Base-by-base conservation (phyloP, 768 basidiomycete species). In the Boletus reticulatus region DNA sequence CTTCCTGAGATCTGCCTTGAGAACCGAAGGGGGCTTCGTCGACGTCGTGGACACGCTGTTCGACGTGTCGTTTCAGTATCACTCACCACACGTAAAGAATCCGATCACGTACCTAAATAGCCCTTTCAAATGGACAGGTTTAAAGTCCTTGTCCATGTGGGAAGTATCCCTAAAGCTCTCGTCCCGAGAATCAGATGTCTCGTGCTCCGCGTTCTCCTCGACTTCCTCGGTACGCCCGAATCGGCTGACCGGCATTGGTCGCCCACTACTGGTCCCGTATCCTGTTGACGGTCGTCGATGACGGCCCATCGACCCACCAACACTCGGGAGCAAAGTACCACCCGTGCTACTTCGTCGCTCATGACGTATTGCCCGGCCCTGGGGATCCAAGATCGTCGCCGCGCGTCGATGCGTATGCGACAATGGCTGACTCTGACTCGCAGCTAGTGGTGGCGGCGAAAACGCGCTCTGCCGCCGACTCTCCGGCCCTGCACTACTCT, bases 81-180 rank as follows among this genome's bases (percentile, higher is more conserved):
- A 19, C 43, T 57, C 36, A 34, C 47, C 48, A 51, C 50, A 41
- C 44, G 41, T 47, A 37, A 20, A 57, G 17, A 10, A 2, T 16
- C n/a, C 16, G 27, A 49, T n/a, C 24, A 50, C 51, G 73, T 58
- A 92, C 87, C 92, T 94, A 76, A 99, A 98, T 47, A 99, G 68
- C 7, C 97, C 97, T 74, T 98, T 99, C 66, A 98, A 75, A 74
- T 92, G 96, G 44, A 98, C 85, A 1, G 97, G 92, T 75, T 98
- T 98, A 66, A 92, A 88, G 54, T 92, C 89, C 72, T 85, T 87
- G 61, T 87, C 85, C 31, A 62, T 72, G 34, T 74, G 72, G 61
- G 80, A 74, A n/a, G 78, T 69, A 43, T 81, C 77, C 57, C 72
- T 76, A 54, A 76, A 76, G n/a, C 68, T 71, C 53, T 79, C 80